Percentiles rank a stretch among this genome's conserved stretches.
phyloP scores from a whole-genome alignment of 1,139 yeast species.

The Wickerhamomyces sp. region DNA sequence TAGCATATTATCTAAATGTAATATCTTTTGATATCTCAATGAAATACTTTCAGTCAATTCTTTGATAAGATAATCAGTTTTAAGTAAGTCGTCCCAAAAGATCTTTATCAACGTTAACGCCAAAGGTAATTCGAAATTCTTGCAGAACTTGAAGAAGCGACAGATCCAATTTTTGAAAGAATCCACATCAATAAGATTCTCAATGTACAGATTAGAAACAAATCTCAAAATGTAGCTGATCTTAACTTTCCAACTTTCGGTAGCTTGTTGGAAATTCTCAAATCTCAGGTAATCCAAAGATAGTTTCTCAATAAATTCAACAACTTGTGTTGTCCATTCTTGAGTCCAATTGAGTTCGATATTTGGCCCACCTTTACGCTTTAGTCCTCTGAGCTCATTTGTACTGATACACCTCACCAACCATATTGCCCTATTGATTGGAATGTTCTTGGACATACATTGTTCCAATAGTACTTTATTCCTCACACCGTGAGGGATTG shows the following conservation, averaged over 20 bases:
- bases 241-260: conserved; percentile 44
- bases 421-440: conserved; percentile 82
- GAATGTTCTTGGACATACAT: conserved; percentile 60
- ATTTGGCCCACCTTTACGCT: conserved; percentile 33
- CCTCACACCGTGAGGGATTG: conserved; percentile 89
- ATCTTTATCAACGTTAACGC: conserved; percentile 56
- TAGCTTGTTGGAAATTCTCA: conserved; percentile 19
- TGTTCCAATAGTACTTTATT: conserved; percentile 71
- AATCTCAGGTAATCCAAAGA: conserved; percentile 34
- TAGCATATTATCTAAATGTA: conserved; percentile 29
- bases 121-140: conserved; percentile 42
- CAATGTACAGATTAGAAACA: conserved; percentile 60
- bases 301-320: conserved; percentile 52
- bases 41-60: conserved; percentile 56
- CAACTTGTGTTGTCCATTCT: conserved; percentile 85
- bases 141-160: conserved; percentile 47
- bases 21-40: conserved; percentile 29
- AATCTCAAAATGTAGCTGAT: conserved; percentile 59
- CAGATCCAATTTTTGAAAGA: conserved; percentile 61
- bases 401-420: conserved; percentile 81
- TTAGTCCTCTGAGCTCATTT: conserved; percentile 69
- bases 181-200: conserved; percentile 59
- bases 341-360: conserved; percentile 64
- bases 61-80: conserved; percentile 51
- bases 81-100: conserved; percentile 67